phyloP scores from a whole-genome alignment of 1,284 basidiomycete species.

The Marasmius sp. region DNA sequence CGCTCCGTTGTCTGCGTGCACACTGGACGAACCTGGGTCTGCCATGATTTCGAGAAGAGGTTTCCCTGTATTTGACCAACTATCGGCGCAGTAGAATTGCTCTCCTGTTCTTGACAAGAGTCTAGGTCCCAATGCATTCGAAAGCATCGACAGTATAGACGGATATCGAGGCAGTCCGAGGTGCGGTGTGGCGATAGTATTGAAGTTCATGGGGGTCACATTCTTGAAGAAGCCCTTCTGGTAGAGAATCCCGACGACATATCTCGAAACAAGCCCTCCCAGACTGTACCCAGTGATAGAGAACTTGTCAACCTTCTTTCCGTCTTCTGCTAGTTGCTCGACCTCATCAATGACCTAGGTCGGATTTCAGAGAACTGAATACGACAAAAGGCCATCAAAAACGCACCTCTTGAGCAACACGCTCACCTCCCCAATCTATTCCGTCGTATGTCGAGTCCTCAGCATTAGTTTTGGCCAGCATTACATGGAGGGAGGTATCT shows the following conservation, averaged over 20 bases:
- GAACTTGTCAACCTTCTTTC: conserved; percentile 49
- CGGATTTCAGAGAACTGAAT: background rate
- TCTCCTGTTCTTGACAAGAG: conserved; percentile 69
- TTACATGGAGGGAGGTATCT: conserved; percentile 39
- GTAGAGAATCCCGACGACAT: conserved; percentile 58
- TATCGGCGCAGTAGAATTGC: conserved; percentile 62
- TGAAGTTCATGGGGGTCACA: conserved; percentile 61
- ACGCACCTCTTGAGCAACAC: conserved; percentile 39
- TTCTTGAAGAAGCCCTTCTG: conserved; percentile 54
- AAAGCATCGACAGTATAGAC: conserved; percentile 46
- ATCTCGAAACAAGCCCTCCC: conserved; percentile 68
- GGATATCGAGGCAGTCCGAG: conserved; percentile 50
- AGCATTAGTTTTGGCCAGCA: conserved; percentile 53
- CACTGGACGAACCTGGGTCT: conserved; percentile 48
- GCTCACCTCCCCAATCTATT: conserved; percentile 73
- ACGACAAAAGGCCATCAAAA: background rate
- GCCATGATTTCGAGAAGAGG: conserved; percentile 71
- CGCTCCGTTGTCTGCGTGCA: background rate
- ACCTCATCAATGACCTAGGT: conserved; percentile 1
- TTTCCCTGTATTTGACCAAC: conserved; percentile 55
- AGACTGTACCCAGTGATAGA: conserved; percentile 67
- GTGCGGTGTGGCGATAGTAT: conserved; percentile 70
- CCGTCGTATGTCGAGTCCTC: conserved; percentile 71
- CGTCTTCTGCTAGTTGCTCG: conserved; percentile 38
- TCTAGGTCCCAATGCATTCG: conserved; percentile 52